A percentile compares a stretch with the other conserved stretches of the same genome.
Evolutionary conservation across 2,329 filamentous ascomycete genomes (phyloP).

Genomic region (Ophiostoma sp.): DNA sequence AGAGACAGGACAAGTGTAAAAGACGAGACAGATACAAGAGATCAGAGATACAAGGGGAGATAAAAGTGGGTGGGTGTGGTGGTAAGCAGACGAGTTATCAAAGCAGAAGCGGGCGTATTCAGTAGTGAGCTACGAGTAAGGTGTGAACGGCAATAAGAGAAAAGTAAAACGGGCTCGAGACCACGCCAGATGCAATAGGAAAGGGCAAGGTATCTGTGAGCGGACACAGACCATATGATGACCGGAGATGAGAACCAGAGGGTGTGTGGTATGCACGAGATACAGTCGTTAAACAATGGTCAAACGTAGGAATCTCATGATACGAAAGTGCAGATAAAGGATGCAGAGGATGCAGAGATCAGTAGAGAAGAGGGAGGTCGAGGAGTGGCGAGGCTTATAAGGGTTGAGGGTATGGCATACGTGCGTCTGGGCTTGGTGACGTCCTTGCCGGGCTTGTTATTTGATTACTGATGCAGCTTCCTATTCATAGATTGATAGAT

Average conservation of each 20-base stretch:
- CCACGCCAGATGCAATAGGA: constrained; percentile 5
- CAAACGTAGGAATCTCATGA: neutral
- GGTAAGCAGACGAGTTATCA: neutral
- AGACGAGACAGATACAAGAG: neutral
- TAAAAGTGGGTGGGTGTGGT: constrained; percentile 7
- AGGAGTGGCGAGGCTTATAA: neutral
- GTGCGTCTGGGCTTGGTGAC: neutral
- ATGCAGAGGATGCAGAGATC: too few relatives aligned
- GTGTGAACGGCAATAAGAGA: too few relatives aligned
- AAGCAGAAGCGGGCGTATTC: too few relatives aligned
- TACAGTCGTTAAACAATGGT: neutral
- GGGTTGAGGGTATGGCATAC: neutral
- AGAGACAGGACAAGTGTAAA: neutral
- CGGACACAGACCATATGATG: neutral
- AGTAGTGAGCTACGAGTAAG: too few relatives aligned
- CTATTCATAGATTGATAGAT: neutral
- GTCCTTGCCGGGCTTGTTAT: neutral
- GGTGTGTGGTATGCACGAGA: neutral
- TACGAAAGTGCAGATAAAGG: neutral
- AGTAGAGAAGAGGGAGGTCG: neutral
- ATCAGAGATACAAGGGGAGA: neutral
- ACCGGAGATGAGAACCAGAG: neutral
- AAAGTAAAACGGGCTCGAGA: neutral
- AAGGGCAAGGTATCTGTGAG: neutral
- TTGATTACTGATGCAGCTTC: neutral